Conservation (phyloP, 2,329 filamentous ascomycete species). For the Cladophialophora yegresii region DNA sequence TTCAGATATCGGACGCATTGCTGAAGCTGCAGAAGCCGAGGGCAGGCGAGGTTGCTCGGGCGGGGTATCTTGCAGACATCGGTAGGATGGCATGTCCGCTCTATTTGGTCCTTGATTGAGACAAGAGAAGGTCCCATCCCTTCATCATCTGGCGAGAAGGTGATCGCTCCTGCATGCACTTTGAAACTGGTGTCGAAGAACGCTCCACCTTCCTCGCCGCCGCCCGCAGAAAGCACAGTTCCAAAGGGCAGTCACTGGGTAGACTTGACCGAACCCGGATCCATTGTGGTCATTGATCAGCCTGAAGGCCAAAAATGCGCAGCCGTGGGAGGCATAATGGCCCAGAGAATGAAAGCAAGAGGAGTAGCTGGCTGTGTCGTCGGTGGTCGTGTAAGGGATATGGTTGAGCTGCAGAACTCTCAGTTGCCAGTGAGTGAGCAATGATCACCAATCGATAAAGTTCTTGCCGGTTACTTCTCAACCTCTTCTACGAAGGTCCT, state of each 20-base stretch:
- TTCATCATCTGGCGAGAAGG: constrained; percentile 18
- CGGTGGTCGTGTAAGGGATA: constrained; percentile 67
- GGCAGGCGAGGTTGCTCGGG: constrained; percentile 55
- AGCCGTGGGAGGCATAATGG: constrained; percentile 76
- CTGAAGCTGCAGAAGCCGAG: constrained; percentile 61
- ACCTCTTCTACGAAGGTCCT: background rate
- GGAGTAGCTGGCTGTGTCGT: constrained; percentile 66
- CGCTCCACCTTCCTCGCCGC: constrained; percentile 39
- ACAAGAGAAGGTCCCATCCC: constrained; percentile 20
- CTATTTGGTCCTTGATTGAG: constrained; percentile 9
- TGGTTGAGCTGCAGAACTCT: constrained; percentile 59
- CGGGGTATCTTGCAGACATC: constrained; percentile 67
- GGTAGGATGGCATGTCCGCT: constrained; percentile 43
- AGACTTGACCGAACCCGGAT: constrained; percentile 62
- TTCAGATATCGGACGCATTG: constrained; percentile 69
- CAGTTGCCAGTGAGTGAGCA: constrained; percentile 58
- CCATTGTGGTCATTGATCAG: constrained; percentile 68
- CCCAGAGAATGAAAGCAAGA: constrained; percentile 65
- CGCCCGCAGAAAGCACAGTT: constrained; percentile 51
- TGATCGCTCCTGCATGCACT: constrained; percentile 49
- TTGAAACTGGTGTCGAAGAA: constrained; percentile 57
- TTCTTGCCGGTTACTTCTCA: background rate
- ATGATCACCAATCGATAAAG: background rate
- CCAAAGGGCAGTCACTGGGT: constrained; percentile 66
- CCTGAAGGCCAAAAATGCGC: constrained; percentile 67